Evolutionary conservation across 768 basidiomycete species (phyloP).

Genomic region (Lactifluus rugatus): DNA sequence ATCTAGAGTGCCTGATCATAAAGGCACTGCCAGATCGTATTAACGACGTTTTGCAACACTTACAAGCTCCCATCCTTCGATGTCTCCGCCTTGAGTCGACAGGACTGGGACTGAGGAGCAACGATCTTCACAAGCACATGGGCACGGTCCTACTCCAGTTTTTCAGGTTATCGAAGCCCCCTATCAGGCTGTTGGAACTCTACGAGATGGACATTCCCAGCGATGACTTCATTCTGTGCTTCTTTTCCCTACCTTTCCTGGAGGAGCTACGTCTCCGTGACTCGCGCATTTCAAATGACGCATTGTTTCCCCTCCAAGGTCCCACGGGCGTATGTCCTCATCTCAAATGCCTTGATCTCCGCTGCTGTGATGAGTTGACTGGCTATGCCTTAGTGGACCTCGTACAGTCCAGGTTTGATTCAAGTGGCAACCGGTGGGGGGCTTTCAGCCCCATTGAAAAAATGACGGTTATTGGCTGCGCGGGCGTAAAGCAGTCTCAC

Average conservation of each 20-base stretch:
- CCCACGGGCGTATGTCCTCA: conserved; percentile 36
- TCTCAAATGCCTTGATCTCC: conserved; percentile 41
- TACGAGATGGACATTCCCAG: conserved; percentile 39
- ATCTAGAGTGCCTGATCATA: conserved; percentile 26
- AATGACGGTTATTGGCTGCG: conserved; percentile 47
- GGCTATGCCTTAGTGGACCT: conserved; percentile 43
- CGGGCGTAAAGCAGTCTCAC: conserved; percentile 45
- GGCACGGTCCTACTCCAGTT: conserved; percentile 26
- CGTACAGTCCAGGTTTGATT: conserved; percentile 32
- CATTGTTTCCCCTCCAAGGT: conserved; percentile 32
- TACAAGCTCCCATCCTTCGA: conserved; percentile 30
- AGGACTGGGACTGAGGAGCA: conserved; percentile 26
- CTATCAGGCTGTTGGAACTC: conserved; percentile 36
- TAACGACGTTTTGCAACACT: conserved; percentile 24
- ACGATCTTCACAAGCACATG: conserved; percentile 28
- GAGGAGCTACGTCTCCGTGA: conserved; percentile 47
- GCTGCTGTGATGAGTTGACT: conserved; percentile 49
- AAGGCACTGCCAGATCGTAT: conserved; percentile 27
- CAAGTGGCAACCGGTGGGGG: neutral
- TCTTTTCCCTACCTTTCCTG: conserved; percentile 31
- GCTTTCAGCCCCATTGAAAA: conserved; percentile 30
- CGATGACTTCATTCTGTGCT: conserved; percentile 30
- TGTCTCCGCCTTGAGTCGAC: conserved; percentile 36
- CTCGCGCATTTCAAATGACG: conserved; percentile 43
- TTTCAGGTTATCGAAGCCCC: conserved; percentile 24